Evolutionary conservation across 257 asterid species (phyloP).

Genomic region (Avicennia marina): DNA sequence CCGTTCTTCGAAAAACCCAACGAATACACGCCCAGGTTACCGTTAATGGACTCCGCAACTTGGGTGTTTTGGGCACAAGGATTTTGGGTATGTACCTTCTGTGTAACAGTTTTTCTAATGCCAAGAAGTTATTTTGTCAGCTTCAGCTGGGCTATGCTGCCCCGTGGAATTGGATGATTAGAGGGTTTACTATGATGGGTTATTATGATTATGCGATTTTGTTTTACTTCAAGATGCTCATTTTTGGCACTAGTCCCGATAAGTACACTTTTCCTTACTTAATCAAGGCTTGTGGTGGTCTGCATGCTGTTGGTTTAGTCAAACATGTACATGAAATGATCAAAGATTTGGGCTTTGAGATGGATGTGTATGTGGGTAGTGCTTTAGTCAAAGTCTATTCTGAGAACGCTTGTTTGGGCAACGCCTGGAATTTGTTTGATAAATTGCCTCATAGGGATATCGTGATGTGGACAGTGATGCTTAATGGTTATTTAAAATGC

Average conservation of each 20-base stretch:
- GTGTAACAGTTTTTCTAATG: conserved; percentile 41
- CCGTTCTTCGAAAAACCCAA: conserved; percentile 31
- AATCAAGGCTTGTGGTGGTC: conserved; percentile 74
- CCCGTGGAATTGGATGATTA: conserved; percentile 99
- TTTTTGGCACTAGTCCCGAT: conserved; percentile 75
- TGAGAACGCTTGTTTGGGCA: conserved; percentile 49
- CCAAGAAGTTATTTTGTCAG: conserved; percentile 60
- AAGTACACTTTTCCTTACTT: conserved; percentile 85
- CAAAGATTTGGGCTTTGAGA: conserved; percentile 48
- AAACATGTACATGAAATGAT: conserved; percentile 46
- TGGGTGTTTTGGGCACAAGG: conserved; percentile 72
- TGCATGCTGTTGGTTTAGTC: conserved; percentile 45
- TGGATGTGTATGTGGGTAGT: conserved; percentile 77
- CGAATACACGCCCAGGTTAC: conserved; percentile 74
- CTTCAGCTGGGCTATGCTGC: conserved; percentile 74
- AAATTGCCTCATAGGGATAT: conserved; percentile 64
- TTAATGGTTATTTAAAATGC: conserved; percentile 51
- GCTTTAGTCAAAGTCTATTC: conserved; percentile 73
- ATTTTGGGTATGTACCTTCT: conserved; percentile 69
- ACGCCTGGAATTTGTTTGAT: conserved; percentile 66
- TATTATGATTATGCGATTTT: conserved; percentile 48
- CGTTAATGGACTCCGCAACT: conserved; percentile 58
- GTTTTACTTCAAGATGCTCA: conserved; percentile 78
- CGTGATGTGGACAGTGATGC: conserved; percentile 82
- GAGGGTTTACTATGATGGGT: conserved; percentile 69